Conservation (phyloP, 177 flowering plant species). For the Vitis hybrid region DNA sequence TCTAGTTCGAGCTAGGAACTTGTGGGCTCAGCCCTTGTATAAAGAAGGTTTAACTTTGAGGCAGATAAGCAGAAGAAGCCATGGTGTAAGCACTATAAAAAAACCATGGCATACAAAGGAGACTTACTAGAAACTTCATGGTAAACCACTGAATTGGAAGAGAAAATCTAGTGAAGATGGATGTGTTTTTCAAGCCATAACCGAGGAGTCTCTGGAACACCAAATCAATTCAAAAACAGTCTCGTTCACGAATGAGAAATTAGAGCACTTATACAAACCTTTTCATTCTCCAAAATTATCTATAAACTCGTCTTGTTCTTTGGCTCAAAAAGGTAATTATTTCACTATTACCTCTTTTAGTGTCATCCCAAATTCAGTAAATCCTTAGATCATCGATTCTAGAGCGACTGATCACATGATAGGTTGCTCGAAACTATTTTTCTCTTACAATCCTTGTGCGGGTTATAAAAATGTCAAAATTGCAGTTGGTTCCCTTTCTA, state of each 20-base stretch:
- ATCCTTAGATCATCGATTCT: background rate
- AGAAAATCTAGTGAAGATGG: background rate
- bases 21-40: background rate
- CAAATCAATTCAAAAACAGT: background rate
- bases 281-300: background rate
- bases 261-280: conserved; percentile 2
- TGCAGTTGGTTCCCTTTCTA: background rate
- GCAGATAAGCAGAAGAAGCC: background rate
- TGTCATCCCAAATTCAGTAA: background rate
- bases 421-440: no score
- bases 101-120: conserved; percentile 2
- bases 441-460: no score
- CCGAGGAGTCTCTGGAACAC: background rate
- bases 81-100: background rate
- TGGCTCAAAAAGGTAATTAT: background rate
- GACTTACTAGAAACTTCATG: background rate
- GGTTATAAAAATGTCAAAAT: no score
- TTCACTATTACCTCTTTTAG: background rate
- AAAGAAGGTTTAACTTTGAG: background rate
- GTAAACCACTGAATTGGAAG: background rate
- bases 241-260: background rate
- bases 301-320: background rate
- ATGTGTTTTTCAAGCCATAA: background rate
- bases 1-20: background rate
- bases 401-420: background rate